Base-by-base conservation (phyloP, 2,329 filamentous ascomycete species). In the Curvularia lunata region DNA sequence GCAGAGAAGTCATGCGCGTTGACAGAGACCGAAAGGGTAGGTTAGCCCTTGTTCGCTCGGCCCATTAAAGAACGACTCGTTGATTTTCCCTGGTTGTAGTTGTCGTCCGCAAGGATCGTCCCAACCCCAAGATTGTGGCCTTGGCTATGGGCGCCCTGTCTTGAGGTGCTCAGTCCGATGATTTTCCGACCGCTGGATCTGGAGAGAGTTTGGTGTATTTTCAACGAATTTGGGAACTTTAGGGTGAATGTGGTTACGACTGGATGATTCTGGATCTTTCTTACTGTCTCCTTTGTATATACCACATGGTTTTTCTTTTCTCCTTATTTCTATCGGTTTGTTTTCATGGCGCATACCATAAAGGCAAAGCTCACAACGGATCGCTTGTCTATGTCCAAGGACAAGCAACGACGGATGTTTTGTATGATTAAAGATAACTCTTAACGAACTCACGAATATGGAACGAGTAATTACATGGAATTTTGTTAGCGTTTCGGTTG, bases 21-120 rank as follows among this genome's bases (percentile, higher is more conserved):
- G 90, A 92, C 80, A 92, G 90, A 83, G 92, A 97, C 81, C 89
- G 89, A 83, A 95, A 91, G 92, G 92, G 93, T 96, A 95, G 89
- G 90, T 88, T 95, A 87, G 86, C 88, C 83, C 88, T 93, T 81
- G 91, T 90, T 82, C 85, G 91, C 78, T 90, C 90, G 73, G 87
- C 88, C 81, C 84, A 87, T 72, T 78, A 73, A 27, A 27, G 67
- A 68, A 68, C 61, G 67, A 66, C 58, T 61, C 49, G 66, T 75
- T 76, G 74, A 79, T 72, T 71, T 67, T 60, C 61, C 51, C 64
- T 69, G 72, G 60, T 54, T 57, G 70, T 68, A 75, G 75, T 58
- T 28, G 48, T 65, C 62, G 42, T 65, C 62, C 72, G 72, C 63
- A 69, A 66, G 60, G 71, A 73, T 57, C 59, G 61, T 46, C 76